These are phyloP conservation scores for Fusarium stilboides DNA, from an alignment of 2,329 filamentous ascomycete species.

Conservation along the genomic window DNA sequence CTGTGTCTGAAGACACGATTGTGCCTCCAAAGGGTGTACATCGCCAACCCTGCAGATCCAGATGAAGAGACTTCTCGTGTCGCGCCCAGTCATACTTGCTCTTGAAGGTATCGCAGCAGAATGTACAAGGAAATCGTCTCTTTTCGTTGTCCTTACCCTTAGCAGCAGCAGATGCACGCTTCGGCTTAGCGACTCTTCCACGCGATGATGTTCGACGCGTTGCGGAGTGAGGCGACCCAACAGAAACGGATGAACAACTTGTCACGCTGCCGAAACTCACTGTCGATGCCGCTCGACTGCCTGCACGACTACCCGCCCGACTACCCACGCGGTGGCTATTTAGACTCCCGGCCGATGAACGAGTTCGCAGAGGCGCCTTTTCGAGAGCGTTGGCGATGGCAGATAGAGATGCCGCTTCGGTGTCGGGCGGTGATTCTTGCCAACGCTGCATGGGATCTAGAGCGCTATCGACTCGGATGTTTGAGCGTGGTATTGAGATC, in stretches of 20 bases:
- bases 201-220: constrained; percentile 5
- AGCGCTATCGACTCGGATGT: background rate
- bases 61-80: constrained; percentile 43
- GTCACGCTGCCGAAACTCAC: constrained; percentile 38
- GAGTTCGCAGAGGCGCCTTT: constrained; percentile 17
- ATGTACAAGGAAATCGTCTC: constrained; percentile 41
- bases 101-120: constrained; percentile 47
- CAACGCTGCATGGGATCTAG: constrained; percentile 44
- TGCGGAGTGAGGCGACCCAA: constrained; percentile 6
- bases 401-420: constrained; percentile 41
- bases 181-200: constrained; percentile 30
- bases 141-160: constrained; percentile 14
- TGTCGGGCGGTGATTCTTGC: constrained; percentile 46
- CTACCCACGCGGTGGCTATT: constrained; percentile 5
- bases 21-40: constrained; percentile 43
- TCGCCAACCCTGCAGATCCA: constrained; percentile 44
- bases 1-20: constrained; percentile 37
- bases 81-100: constrained; percentile 48
- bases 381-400: constrained; percentile 39
- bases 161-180: background rate
- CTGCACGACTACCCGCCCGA: background rate
- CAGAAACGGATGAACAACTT: constrained; percentile 36
- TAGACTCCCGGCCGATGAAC: constrained; percentile 32
- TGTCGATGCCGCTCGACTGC: constrained; percentile 32
- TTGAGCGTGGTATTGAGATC: constrained; percentile 20